Evolutionary conservation across 2,329 filamentous ascomycete genomes (phyloP).

Genomic region (Cladosporium sp.): DNA sequence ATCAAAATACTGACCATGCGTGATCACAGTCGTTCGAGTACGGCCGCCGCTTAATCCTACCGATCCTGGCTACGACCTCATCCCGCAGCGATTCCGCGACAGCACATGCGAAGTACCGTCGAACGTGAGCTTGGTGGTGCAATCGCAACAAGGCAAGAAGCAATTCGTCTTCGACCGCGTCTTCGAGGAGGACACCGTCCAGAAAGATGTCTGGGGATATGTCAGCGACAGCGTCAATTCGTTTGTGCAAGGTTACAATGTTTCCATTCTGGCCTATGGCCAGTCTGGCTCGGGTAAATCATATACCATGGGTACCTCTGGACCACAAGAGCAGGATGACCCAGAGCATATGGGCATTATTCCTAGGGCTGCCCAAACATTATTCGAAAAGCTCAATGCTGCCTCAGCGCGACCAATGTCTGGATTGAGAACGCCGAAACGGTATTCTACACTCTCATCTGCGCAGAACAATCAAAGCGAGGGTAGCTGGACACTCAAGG

Average conservation of each 20-base stretch:
- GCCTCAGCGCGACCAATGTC: slow-evolving; percentile 60
- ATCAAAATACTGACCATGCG: slow-evolving; percentile 21
- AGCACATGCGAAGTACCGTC: slow-evolving; percentile 89
- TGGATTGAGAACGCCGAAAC: slow-evolving; percentile 74
- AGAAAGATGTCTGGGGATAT: slow-evolving; percentile 94
- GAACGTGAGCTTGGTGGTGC: slow-evolving; percentile 80
- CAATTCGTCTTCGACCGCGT: slow-evolving; percentile 96
- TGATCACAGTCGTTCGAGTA: slow-evolving; percentile 75
- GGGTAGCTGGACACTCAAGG: slow-evolving; percentile 86
- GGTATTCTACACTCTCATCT: slow-evolving; percentile 63
- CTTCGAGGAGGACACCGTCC: slow-evolving; percentile 77
- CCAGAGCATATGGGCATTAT: slow-evolving; percentile 72
- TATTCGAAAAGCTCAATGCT: slow-evolving; percentile 84
- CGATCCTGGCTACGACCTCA: slow-evolving; percentile 91
- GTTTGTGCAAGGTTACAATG: slow-evolving; percentile 96
- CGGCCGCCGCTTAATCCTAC: slow-evolving; percentile 78
- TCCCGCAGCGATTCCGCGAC: slow-evolving; percentile 91
- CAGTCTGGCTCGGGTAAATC: slow-evolving; percentile 98
- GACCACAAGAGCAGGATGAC: slow-evolving; percentile 62
- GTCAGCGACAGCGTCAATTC: slow-evolving; percentile 84
- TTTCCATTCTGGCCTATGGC: slow-evolving; percentile 93
- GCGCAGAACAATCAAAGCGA: slow-evolving; percentile 51
- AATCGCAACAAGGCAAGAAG: slow-evolving; percentile 88
- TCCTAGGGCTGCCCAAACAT: slow-evolving; percentile 77
- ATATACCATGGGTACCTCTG: slow-evolving; percentile 97